Evolutionary conservation across 495 filamentous ascomycete genomes (phyloP).

Genomic region (Aspergillus baeticus): DNA sequence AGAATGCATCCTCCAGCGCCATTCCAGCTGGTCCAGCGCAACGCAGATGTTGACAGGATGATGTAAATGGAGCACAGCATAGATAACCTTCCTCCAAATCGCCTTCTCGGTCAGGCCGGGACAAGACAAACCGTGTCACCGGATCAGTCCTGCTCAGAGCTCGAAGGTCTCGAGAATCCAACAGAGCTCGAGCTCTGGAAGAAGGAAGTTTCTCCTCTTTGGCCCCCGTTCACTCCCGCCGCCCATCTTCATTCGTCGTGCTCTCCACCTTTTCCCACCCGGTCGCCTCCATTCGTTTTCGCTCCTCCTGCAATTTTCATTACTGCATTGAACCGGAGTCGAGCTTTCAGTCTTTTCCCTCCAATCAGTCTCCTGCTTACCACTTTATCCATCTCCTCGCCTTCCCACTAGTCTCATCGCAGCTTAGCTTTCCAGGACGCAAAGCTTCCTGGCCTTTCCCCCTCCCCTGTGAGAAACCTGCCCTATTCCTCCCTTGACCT

Average conservation of each 20-base stretch:
- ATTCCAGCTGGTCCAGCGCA: not conserved
- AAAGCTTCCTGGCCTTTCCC: constrained; percentile 12
- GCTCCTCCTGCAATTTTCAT: constrained; percentile 12
- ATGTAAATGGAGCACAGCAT: constrained; percentile 4
- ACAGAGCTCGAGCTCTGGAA: not conserved
- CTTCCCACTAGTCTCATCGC: constrained; percentile 8
- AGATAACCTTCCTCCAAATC: constrained; percentile 8
- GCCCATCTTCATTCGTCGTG: constrained; percentile 3
- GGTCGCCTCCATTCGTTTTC: constrained; percentile 14
- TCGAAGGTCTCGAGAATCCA: not conserved
- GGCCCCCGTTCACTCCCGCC: constrained; percentile 11
- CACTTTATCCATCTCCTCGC: constrained; percentile 14
- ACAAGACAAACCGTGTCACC: constrained; percentile 1
- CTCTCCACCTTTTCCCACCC: constrained; percentile 13
- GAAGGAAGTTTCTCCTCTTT: not conserved
- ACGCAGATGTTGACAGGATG: not conserved
- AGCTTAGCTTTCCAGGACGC: constrained; percentile 7
- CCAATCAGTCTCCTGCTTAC: constrained; percentile 14
- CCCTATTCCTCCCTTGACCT: constrained; percentile 9
- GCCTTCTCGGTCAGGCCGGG: not conserved
- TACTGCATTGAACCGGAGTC: not conserved
- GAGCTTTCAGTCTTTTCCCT: constrained; percentile 10
- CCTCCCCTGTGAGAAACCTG: constrained; percentile 2
- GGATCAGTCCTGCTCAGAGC: not conserved
- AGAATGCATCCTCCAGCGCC: not conserved